Evolutionary conservation across 208 protist species (phyloP), one percentile per base, ranked within the genome.

Genomic region (Zelonia costaricensis): DNA sequence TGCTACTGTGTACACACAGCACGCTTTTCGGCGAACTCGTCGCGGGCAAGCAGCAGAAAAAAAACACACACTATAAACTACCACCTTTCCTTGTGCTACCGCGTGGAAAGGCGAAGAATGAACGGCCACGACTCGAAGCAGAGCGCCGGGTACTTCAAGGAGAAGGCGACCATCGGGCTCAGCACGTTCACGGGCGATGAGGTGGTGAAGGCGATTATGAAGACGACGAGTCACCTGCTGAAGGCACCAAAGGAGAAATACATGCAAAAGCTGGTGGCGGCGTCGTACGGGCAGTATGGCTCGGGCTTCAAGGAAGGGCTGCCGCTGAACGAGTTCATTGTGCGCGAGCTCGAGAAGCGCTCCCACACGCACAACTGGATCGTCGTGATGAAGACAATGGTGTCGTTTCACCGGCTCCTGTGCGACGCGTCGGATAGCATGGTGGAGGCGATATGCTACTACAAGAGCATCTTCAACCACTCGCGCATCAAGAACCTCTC

Each of bases 161-260:
- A 95, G 47, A 95, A 95, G 70, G 80, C 78, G 9, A 75, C 78
- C 8, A 78, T 95, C 40, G 86, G 82, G 2, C 58, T 91, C 13
- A 86, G 74, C 25, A 47, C 46, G 6, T 68, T 93, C 1, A 91
- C 68, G n/a, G 82, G 83, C 1, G 76, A 92, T 77, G 76, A 92
- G 6, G 54, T 94, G 13, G 64, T 81, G 36, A 76, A 75, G 33
- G 82, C 90, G 3, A 78, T 95, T 27, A 48, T 93, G 60, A 95
- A 95, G 31, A 54, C 72, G n/a, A 95, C 90, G 16, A 95, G 90
- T 23, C 84, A 91, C 48, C 79, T 86, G 69, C 62, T 91, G 23
- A 93, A 95, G 38, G 82, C 85, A 10, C 90, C 90, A 12, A 95
- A 93, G 33, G 84, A 93, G 48, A 95, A 95, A 62, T 88, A 95